phyloP scores from a whole-genome alignment of 371 early-diverging fungal genomes.

The Lichtheimia corymbifera region DNA sequence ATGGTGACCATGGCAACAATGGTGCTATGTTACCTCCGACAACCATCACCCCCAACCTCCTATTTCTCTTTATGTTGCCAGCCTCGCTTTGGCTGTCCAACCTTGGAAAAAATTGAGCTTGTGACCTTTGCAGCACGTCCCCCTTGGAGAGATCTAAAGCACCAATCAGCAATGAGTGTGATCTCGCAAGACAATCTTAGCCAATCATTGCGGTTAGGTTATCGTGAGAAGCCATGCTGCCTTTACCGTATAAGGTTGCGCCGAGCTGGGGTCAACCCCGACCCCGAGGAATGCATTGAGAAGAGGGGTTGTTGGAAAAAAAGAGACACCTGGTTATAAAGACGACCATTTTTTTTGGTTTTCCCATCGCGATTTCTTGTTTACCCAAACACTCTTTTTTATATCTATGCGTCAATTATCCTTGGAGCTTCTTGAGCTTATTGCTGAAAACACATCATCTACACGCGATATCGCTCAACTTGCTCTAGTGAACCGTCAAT shows the following conservation, averaged over 20 bases:
- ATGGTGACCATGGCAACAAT: too few relatives aligned
- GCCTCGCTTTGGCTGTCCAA: too few relatives aligned
- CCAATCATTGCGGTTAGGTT: constrained; percentile 12
- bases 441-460: constrained; percentile 16
- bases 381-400: constrained; percentile 1
- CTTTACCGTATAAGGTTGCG: too few relatives aligned
- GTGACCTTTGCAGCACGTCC: too few relatives aligned
- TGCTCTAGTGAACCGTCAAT: constrained; percentile 18
- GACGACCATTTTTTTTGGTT: background rate
- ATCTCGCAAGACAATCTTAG: constrained; percentile 8
- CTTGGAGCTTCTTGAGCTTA: constrained; percentile 29
- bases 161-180: constrained; percentile 11
- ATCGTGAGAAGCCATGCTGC: constrained; percentile 9
- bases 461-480: constrained; percentile 22
- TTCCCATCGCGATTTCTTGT: constrained; percentile 1
- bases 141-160: constrained; percentile 6
- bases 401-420: constrained; percentile 30
- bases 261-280: too few relatives aligned
- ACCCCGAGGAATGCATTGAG: too few relatives aligned
- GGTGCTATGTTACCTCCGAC: too few relatives aligned
- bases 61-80: too few relatives aligned
- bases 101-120: too few relatives aligned
- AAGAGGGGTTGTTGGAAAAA: background rate
- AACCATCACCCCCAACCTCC: too few relatives aligned
- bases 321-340: background rate